Percentiles rank a stretch among this genome's conserved stretches.
Conservation (phyloP, 2,329 filamentous ascomycete species). For the Cercospora sesami region DNA sequence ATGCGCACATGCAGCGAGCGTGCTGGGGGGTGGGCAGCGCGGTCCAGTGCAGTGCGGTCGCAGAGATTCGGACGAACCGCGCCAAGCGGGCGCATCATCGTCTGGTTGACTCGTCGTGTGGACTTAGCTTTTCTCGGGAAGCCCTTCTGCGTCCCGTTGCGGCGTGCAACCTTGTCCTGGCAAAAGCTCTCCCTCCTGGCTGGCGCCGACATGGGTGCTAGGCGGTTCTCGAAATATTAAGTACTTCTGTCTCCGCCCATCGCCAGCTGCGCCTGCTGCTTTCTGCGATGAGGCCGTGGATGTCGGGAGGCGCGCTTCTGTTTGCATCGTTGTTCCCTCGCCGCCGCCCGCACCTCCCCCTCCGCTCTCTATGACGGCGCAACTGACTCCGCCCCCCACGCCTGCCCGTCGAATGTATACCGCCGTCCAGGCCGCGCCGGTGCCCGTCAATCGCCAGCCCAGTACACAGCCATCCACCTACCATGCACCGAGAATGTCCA, state of each 20-base stretch:
- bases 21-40: neutral
- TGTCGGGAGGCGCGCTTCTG: constrained; percentile 26
- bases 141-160: constrained; percentile 2
- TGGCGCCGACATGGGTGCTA: constrained; percentile 9
- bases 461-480: constrained; percentile 13
- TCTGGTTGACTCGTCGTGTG: neutral
- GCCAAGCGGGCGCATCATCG: neutral
- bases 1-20: neutral
- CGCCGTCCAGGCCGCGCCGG: constrained; percentile 22
- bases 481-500: constrained; percentile 24
- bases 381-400: constrained; percentile 9
- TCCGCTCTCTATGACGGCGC: constrained; percentile 2
- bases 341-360: neutral
- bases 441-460: constrained; percentile 14
- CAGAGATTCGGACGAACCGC: neutral
- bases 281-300: constrained; percentile 13
- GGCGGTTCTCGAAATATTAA: constrained; percentile 6
- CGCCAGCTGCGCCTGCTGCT: neutral
- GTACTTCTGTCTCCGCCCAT: constrained; percentile 1
- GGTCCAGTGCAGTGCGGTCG: neutral
- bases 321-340: constrained; percentile 14
- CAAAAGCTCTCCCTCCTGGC: constrained; percentile 9
- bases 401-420: constrained; percentile 24
- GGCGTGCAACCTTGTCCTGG: constrained; percentile 9
- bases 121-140: constrained; percentile 6